phyloP scores from a whole-genome alignment of 2,329 filamentous ascomycete genomes.

The Colletotrichum salicis region DNA sequence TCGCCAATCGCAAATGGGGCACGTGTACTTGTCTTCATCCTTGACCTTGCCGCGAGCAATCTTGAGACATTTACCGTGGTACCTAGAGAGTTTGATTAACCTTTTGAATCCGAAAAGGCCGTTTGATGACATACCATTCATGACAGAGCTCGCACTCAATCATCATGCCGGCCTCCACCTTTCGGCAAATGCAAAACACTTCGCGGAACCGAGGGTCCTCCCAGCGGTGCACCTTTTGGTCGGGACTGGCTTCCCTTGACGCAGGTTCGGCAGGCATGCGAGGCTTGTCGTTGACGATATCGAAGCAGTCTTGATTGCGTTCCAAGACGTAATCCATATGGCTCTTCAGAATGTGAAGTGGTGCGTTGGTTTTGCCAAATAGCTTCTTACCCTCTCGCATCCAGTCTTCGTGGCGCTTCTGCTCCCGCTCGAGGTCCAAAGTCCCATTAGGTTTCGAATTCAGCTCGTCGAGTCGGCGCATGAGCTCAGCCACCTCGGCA shows the following conservation, averaged over 20 bases:
- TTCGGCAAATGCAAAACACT: constrained; percentile 97
- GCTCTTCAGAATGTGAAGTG: constrained; percentile 91
- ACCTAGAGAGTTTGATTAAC: constrained; percentile 63
- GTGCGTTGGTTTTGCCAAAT: constrained; percentile 97
- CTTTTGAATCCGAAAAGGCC: constrained; percentile 18
- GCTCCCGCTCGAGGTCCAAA: constrained; percentile 91
- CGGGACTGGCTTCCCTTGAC: constrained; percentile 79
- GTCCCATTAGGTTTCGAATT: constrained; percentile 94
- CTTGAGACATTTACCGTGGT: constrained; percentile 97
- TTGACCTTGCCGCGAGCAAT: constrained; percentile 98
- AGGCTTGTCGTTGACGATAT: constrained; percentile 84
- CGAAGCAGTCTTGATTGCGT: constrained; percentile 91
- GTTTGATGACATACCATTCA: constrained; percentile 77
- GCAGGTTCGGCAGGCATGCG: constrained; percentile 91
- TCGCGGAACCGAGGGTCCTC: constrained; percentile 74
- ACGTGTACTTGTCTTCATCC: constrained; percentile 98
- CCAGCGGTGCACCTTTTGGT: constrained; percentile 64
- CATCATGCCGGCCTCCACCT: constrained; percentile 97
- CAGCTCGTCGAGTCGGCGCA: constrained; percentile 86
- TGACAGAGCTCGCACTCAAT: constrained; percentile 98
- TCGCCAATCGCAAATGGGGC: constrained; percentile 96
- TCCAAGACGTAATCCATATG: constrained; percentile 95
- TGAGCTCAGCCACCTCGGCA: constrained; percentile 87
- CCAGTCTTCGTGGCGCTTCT: constrained; percentile 97
- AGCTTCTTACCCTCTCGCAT: constrained; percentile 98